These are phyloP conservation scores for Suhomyces kilbournensis DNA, from an alignment of 805 yeast species.

Conservation along the genomic window DNA sequence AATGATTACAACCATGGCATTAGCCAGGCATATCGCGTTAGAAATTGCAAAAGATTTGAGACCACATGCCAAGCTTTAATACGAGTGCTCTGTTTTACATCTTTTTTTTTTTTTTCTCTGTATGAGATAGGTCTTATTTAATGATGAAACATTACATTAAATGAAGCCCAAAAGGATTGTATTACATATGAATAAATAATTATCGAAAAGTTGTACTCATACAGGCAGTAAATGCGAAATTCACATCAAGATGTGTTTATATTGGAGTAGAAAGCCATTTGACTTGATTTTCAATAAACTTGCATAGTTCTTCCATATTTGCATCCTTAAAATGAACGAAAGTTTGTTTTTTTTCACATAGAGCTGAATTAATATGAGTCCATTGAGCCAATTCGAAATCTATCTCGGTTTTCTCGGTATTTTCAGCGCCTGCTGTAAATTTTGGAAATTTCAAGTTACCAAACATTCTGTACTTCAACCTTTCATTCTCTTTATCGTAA, in stretches of 20 bases:
- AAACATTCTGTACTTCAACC: slow-evolving; percentile 27
- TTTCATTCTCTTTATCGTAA: slow-evolving; percentile 21
- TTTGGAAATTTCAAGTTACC: slow-evolving; percentile 20
- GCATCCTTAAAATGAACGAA: slow-evolving; percentile 23
- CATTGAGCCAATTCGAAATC: slow-evolving; percentile 35
- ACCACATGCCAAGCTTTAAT: slow-evolving; percentile 4
- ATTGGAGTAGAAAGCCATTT: slow-evolving; percentile 15
- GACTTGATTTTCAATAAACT: slow-evolving; percentile 26
- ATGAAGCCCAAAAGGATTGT: background rate
- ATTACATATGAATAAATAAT: background rate
- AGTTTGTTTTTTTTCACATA: slow-evolving; percentile 24
- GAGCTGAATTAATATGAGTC: slow-evolving; percentile 22
- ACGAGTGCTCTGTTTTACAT: background rate
- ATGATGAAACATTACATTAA: background rate
- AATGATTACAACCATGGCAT: slow-evolving; percentile 25
- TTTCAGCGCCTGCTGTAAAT: background rate
- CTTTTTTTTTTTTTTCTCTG: background rate
- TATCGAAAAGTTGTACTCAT: background rate
- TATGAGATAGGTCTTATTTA: background rate
- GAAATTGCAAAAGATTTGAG: slow-evolving; percentile 18
- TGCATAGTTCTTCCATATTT: slow-evolving; percentile 23
- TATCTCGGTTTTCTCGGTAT: slow-evolving; percentile 3
- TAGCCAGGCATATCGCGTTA: slow-evolving; percentile 19
- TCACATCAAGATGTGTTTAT: background rate
- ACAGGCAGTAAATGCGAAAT: background rate